Conservation (phyloP, 164 flowering plant species). For the Dillenia suffruticosa region DNA sequence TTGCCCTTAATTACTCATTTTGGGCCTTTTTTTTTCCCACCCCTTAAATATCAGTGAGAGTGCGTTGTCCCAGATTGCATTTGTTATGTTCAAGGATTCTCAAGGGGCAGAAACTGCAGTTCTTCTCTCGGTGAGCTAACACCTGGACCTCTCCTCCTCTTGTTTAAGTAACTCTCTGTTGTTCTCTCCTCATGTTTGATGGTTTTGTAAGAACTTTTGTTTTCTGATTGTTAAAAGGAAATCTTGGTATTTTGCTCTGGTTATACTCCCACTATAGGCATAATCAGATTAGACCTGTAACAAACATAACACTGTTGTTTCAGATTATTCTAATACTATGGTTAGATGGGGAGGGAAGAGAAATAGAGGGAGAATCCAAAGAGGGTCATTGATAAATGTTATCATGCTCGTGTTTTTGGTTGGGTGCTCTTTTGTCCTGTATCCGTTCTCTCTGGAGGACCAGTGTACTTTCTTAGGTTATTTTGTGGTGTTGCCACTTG, state of each 20-base stretch:
- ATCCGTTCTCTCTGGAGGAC: too few relatives aligned
- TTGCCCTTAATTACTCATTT: not conserved
- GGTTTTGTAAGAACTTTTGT: not conserved
- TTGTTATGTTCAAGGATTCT: slow-evolving; percentile 73
- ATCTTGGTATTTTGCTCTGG: not conserved
- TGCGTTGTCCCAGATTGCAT: slow-evolving; percentile 71
- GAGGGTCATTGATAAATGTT: too few relatives aligned
- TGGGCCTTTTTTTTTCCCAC: not conserved
- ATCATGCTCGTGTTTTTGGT: too few relatives aligned
- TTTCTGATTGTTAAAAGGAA: not conserved
- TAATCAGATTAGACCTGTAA: not conserved
- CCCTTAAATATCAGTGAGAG: slow-evolving; percentile 33
- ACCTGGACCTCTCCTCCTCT: slow-evolving; percentile 5
- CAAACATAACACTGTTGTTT: not conserved
- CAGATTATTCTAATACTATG: not conserved
- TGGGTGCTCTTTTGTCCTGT: too few relatives aligned
- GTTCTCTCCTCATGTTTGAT: slow-evolving; percentile 4
- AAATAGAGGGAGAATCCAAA: too few relatives aligned
- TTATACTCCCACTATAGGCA: not conserved
- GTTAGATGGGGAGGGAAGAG: too few relatives aligned
- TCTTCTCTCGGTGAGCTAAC: slow-evolving; percentile 64
- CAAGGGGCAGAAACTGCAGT: slow-evolving; percentile 80
- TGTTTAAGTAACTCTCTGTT: not conserved
- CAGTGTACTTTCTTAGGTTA: too few relatives aligned
- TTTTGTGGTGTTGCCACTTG: too few relatives aligned